Conservation (phyloP, 2,329 filamentous ascomycete genomes). For the Colletotrichum endophyticum region DNA sequence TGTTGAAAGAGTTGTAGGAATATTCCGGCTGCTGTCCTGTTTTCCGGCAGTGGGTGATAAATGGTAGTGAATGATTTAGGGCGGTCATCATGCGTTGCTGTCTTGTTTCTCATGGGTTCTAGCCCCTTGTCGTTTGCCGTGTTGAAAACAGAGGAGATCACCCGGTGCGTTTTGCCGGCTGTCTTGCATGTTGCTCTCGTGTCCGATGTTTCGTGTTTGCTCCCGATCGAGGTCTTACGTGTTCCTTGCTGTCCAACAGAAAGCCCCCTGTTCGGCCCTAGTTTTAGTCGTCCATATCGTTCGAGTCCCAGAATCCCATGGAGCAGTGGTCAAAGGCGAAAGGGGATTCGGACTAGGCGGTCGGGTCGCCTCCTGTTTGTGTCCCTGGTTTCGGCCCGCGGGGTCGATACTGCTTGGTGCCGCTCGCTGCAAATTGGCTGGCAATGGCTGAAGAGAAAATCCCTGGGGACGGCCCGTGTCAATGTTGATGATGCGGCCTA, state of each 20-base stretch:
- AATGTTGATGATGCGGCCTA: background rate
- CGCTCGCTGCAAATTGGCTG: background rate
- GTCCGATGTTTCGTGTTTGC: background rate
- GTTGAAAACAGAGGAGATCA: background rate
- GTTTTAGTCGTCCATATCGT: background rate
- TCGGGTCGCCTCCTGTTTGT: background rate
- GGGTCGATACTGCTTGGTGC: background rate
- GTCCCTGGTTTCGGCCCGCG: background rate
- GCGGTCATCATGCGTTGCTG: constrained; percentile 4
- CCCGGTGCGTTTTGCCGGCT: background rate
- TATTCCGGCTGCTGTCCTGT: background rate
- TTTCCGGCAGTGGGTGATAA: background rate
- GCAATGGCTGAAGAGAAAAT: background rate
- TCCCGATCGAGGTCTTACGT: background rate
- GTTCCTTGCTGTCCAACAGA: background rate
- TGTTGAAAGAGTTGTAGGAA: background rate
- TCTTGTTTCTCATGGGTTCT: background rate
- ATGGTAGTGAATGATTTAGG: background rate
- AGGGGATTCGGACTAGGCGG: background rate
- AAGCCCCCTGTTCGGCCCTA: background rate
- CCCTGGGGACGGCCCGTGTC: background rate
- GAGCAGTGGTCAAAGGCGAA: background rate
- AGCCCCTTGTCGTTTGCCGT: background rate
- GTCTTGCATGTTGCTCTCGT: background rate
- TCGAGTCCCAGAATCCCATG: background rate